phyloP scores from a whole-genome alignment of 768 basidiomycete genomes.

The Serpula lacrymans region DNA sequence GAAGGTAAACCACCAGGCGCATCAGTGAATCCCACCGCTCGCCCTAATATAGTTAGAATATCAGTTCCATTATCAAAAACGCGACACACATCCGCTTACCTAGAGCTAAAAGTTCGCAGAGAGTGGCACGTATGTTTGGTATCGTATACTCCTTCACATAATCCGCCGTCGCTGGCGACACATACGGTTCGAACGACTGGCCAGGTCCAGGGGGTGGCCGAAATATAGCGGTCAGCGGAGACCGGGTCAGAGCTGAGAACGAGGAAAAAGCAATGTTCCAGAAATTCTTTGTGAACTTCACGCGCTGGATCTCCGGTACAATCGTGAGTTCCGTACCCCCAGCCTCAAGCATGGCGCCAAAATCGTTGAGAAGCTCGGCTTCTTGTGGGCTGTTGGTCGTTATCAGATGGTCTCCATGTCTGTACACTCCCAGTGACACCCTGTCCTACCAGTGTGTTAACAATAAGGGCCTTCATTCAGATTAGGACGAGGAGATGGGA shows the following conservation, averaged over 20 bases:
- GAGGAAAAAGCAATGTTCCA: constrained; percentile 61
- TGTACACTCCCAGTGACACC: constrained; percentile 52
- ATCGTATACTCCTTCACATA: constrained; percentile 40
- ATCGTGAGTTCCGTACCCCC: constrained; percentile 48
- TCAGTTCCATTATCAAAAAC: constrained; percentile 8
- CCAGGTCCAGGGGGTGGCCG: constrained; percentile 37
- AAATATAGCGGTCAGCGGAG: constrained; percentile 49
- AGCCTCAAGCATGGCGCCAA: constrained; percentile 40
- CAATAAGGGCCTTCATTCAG: not conserved
- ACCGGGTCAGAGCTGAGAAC: constrained; percentile 47
- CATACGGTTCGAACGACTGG: constrained; percentile 36
- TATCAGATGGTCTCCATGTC: constrained; percentile 38
- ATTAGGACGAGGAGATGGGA: not conserved
- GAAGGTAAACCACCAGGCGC: constrained; percentile 45
- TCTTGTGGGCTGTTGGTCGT: constrained; percentile 42
- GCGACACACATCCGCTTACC: constrained; percentile 22
- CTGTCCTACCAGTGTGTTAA: constrained; percentile 39
- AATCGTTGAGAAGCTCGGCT: constrained; percentile 38
- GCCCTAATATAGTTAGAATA: constrained; percentile 23
- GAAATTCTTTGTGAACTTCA: constrained; percentile 61
- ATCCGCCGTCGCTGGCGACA: constrained; percentile 38
- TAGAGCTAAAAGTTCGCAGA: constrained; percentile 44
- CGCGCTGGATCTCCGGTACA: constrained; percentile 57
- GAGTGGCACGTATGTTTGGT: constrained; percentile 42
- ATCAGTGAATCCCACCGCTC: constrained; percentile 46